These are phyloP conservation scores for Teunomyces gatunensis DNA, from an alignment of 805 yeast genomes.

Conservation along the genomic window DNA sequence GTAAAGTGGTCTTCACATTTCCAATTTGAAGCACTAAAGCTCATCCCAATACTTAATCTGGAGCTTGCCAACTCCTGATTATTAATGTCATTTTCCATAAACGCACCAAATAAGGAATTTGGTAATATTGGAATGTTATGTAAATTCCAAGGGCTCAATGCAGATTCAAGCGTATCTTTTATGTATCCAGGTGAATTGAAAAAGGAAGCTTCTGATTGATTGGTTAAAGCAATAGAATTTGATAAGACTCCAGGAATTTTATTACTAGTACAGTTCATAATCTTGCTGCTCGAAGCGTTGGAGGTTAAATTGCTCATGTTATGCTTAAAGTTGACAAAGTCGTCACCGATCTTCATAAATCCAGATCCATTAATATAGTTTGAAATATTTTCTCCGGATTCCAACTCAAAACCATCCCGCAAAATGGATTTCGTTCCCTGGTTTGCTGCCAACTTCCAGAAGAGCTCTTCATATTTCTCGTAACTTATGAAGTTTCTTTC, in stretches of 20 bases:
- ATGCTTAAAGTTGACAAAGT: constrained; percentile 23
- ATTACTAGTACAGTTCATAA: constrained; percentile 3
- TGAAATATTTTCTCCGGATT: constrained; percentile 23
- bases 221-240: not conserved
- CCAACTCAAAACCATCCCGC: constrained; percentile 26
- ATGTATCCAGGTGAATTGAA: constrained; percentile 21
- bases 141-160: constrained; percentile 55
- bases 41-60: constrained; percentile 49
- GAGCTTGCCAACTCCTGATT: constrained; percentile 46
- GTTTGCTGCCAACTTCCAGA: constrained; percentile 39
- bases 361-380: constrained; percentile 37
- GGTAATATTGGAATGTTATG: constrained; percentile 52
- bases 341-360: constrained; percentile 29
- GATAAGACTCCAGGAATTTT: constrained; percentile 1
- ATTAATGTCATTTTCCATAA: constrained; percentile 41
- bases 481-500: constrained; percentile 12
- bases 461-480: constrained; percentile 38
- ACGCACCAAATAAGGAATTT: constrained; percentile 45
- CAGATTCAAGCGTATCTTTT: constrained; percentile 15
- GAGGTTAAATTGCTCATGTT: constrained; percentile 18
- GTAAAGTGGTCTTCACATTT: constrained; percentile 58
- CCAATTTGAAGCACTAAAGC: constrained; percentile 58
- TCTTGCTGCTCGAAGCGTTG: constrained; percentile 12
- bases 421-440: constrained; percentile 7
- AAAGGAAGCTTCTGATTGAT: constrained; percentile 10